Base-by-base conservation (phyloP, 2,329 filamentous ascomycete genomes). In the Aspergillus aculeatus region DNA sequence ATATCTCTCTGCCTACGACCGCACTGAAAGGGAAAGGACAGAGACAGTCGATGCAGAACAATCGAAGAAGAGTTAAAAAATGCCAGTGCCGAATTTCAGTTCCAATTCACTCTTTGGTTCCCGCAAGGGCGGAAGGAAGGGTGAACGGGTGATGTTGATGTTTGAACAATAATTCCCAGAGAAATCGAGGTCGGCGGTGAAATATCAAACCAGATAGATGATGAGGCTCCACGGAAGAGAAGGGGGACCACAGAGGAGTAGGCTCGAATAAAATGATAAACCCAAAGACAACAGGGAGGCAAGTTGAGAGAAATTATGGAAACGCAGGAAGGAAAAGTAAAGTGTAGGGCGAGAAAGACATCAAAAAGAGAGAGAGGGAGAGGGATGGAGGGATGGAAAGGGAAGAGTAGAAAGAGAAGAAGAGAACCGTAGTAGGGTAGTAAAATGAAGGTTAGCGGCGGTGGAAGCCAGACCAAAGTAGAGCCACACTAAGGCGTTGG, bases 381-480 rank as follows among this genome's bases (percentile, higher is more conserved):
- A 51, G 54, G 50, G 56, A 53, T 24, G 54, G 56, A 44, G 60
- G 57, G 41, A 12, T 4, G 32, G 44, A 23, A 50, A 52, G 32
- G 50, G 31, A 55, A 51, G 58, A 61, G 54, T 61, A 47, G 56
- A 60, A 61, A 61, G 51, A 54, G 61, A 35, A 58, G 56, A 64
- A 52, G 57, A 59, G 54, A 51, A 57, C 44, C 54, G 61, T 54
- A 49, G 63, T 29, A 29, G 58, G 62, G 62, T 60, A 58, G 61
- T 61, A 57, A 63, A 65, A 62, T 63, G 57, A 59, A 63, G 59
- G 63, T 54, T 56, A 64, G 56, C 61, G 62, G 62, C 56, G 61
- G 63, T 60, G 60, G 65, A 67, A 64, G 57, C 63, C 66, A 68
- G 68, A 66, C 64, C 68, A 66, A 61, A 70, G 64, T 71, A 71